A percentile compares a stretch with the other conserved stretches of the same genome.
These are phyloP conservation scores for Ustilago sp. DNA, from an alignment of 1,284 basidiomycete genomes.

Conservation along the genomic window DNA sequence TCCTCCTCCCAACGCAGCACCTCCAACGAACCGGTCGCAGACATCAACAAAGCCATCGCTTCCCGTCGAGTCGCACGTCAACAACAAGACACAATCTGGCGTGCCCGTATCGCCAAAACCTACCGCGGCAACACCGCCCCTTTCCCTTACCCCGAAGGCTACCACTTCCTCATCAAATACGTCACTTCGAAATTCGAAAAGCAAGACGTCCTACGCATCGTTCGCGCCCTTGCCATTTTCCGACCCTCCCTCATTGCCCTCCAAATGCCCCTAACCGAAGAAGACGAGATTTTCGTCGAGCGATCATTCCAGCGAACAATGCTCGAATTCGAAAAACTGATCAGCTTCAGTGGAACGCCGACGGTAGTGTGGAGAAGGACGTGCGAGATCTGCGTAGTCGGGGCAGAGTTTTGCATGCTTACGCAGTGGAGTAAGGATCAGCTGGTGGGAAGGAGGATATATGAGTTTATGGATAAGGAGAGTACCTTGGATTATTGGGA, in stretches of 20 bases:
- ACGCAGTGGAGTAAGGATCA: slow-evolving; percentile 72
- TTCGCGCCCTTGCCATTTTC: slow-evolving; percentile 92
- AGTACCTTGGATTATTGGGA: slow-evolving; percentile 68
- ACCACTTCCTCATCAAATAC: slow-evolving; percentile 69
- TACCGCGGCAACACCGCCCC: slow-evolving; percentile 62
- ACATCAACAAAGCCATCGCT: slow-evolving; percentile 50
- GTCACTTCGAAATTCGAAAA: slow-evolving; percentile 83
- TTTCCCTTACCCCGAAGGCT: slow-evolving; percentile 68
- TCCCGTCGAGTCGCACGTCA: slow-evolving; percentile 44
- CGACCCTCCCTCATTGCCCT: slow-evolving; percentile 93
- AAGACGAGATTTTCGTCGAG: slow-evolving; percentile 80
- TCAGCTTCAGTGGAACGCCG: slow-evolving; percentile 97
- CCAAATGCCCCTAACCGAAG: slow-evolving; percentile 73
- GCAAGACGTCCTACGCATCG: slow-evolving; percentile 91
- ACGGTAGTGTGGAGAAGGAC: slow-evolving; percentile 99
- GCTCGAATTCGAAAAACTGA: slow-evolving; percentile 93
- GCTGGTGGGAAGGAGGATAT: slow-evolving; percentile 65
- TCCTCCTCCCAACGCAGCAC: slow-evolving; percentile 40
- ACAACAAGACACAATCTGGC: slow-evolving; percentile 60
- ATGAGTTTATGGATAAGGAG: slow-evolving; percentile 68
- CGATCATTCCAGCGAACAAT: slow-evolving; percentile 93
- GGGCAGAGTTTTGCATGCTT: slow-evolving; percentile 94
- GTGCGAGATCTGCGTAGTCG: slow-evolving; percentile 95
- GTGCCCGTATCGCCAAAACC: slow-evolving; percentile 63
- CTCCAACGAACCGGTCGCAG: slow-evolving; percentile 47